These are phyloP conservation scores for Amanita thiersii DNA, from an alignment of 768 basidiomycete species.

Conservation along the genomic window DNA sequence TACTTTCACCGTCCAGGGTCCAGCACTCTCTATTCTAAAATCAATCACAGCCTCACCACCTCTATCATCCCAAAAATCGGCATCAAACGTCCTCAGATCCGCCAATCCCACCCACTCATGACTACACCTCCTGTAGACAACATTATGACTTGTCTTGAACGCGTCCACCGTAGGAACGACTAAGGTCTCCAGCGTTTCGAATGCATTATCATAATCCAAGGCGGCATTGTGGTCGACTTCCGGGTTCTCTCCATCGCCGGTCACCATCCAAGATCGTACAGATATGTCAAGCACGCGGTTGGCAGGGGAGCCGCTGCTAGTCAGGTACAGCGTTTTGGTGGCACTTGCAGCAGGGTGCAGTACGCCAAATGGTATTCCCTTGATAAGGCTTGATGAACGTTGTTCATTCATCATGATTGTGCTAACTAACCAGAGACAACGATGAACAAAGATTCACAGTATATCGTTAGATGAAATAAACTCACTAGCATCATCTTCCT, in stretches of 20 bases:
- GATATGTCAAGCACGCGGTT: slow-evolving; percentile 78
- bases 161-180: slow-evolving; percentile 59
- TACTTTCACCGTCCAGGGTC: slow-evolving; percentile 50
- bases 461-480: slow-evolving; percentile 7
- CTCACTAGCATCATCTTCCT: slow-evolving; percentile 66
- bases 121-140: slow-evolving; percentile 42
- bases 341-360: slow-evolving; percentile 50
- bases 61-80: slow-evolving; percentile 40
- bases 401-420: slow-evolving; percentile 53
- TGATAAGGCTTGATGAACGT: slow-evolving; percentile 64
- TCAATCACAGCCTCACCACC: slow-evolving; percentile 53
- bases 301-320: slow-evolving; percentile 54
- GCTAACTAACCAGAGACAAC: slow-evolving; percentile 38
- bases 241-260: slow-evolving; percentile 12
- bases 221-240: slow-evolving; percentile 14
- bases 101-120: slow-evolving; percentile 36
- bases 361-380: slow-evolving; percentile 59
- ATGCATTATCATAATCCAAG: slow-evolving; percentile 16
- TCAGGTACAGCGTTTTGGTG: slow-evolving; percentile 56
- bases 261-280: slow-evolving; percentile 46
- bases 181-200: slow-evolving; percentile 63
- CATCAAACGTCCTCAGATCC: slow-evolving; percentile 47
- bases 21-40: slow-evolving; percentile 41
- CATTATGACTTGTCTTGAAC: slow-evolving; percentile 43
- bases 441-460: too few relatives aligned